Evolutionary conservation across 2,329 filamentous ascomycete species (phyloP), one percentile per base, ranked within the genome.

Genomic region (Diplodia scrobiculata): DNA sequence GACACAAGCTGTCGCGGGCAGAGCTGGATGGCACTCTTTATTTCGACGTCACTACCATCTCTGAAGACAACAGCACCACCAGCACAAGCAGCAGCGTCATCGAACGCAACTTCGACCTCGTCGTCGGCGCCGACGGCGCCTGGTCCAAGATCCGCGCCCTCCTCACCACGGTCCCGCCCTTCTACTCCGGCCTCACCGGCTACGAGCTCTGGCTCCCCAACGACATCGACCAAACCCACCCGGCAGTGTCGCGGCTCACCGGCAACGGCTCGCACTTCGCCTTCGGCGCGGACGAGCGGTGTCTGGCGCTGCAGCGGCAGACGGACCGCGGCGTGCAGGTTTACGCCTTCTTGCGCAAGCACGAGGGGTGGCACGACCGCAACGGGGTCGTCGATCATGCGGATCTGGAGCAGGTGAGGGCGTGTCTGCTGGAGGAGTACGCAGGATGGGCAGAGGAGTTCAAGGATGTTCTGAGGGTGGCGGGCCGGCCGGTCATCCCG

Each of bases 261-360:
- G 83, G 84, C 62, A n/a, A 62, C 27, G 65, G 65, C 1, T 38
- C 48, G 11, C 34, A 54, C 36, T 66, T 66, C 34, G n/a, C 48
- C 5, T 63, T 54, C n/a, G 65, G 65, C 32, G 63, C 50, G 41
- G 73, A 79, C 3, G 84, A 83, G 36, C 63, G 67, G 0, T 69
- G 70, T 1, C 66, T 85, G 10, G 69, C 74, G 2, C 70, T 72
- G 13, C 82, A 84, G 73, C 79, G 81, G 64, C 76, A 80, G 69
- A 84, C 84, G 45, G 80, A 85, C 66, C 82, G 81, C 9, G 81
- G 78, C 68, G 69, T 86, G 34, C 74, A 75, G 63, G 72, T 82
- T 0, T 69, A 76, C 63, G 77, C 73, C 2, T 79, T 75, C 59
- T 72, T 78, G 11, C 71, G 74, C 13, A 76, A 76, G 17, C 77